Conservation (phyloP, 179 eudicot genomes). For the Amaranthus tricolor region DNA sequence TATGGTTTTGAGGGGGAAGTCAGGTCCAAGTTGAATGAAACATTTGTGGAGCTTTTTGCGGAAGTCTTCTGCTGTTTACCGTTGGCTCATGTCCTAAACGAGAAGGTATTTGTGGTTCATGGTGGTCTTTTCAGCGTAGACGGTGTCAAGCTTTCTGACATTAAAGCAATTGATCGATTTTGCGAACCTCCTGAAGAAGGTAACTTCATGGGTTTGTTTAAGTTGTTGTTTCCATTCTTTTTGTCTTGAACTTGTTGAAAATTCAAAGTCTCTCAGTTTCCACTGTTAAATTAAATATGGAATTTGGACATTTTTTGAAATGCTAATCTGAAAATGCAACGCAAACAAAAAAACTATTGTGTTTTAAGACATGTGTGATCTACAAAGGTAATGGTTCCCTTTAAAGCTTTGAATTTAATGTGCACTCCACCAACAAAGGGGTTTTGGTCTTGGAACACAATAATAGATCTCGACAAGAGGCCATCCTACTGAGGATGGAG, state of each 20-base stretch:
- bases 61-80: slow-evolving; percentile 97
- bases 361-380: too few species aligned
- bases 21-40: slow-evolving; percentile 82
- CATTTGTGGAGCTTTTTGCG: slow-evolving; percentile 93
- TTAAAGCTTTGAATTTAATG: too few species aligned
- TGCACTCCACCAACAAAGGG: too few species aligned
- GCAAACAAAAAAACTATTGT: too few species aligned
- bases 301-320: neutral
- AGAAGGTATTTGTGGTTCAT: slow-evolving; percentile 84
- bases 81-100: slow-evolving; percentile 87
- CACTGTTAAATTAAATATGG: neutral
- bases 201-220: slow-evolving; percentile 25
- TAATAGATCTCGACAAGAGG: too few species aligned
- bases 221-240: neutral
- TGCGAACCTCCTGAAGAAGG: slow-evolving; percentile 99
- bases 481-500: neutral
- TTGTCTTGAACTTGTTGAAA: neutral
- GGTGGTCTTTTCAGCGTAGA: slow-evolving; percentile 99
- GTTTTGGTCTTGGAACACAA: too few species aligned
- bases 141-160: slow-evolving; percentile 94
- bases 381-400: too few species aligned
- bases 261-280: neutral
- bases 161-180: slow-evolving; percentile 85
- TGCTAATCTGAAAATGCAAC: too few species aligned
- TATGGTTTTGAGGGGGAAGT: slow-evolving; percentile 99